phyloP scores from a whole-genome alignment of 768 basidiomycete genomes.

The Phylloporus sp. region DNA sequence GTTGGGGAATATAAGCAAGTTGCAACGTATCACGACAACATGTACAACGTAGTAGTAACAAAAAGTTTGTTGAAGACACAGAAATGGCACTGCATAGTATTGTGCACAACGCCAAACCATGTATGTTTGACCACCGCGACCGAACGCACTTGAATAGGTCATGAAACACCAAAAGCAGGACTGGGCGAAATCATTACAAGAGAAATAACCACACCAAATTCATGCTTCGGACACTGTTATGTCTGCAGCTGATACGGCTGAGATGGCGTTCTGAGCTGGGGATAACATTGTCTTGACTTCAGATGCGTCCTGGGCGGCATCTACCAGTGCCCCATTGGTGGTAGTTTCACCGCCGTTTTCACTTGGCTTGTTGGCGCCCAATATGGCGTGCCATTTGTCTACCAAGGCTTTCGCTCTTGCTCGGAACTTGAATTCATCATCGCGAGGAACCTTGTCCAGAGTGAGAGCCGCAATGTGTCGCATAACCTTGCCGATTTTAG shows the following conservation, averaged over 20 bases:
- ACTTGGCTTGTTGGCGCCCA: slow-evolving; percentile 31
- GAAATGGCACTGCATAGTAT: slow-evolving; percentile 22
- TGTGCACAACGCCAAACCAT: slow-evolving; percentile 18
- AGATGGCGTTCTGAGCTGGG: slow-evolving; percentile 26
- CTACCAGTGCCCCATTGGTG: slow-evolving; percentile 25
- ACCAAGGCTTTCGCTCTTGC: slow-evolving; percentile 46
- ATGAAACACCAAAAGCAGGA: slow-evolving; percentile 16
- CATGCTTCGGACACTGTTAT: slow-evolving; percentile 42
- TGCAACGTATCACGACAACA: slow-evolving; percentile 25
- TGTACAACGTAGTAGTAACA: slow-evolving; percentile 25
- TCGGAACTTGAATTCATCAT: slow-evolving; percentile 52
- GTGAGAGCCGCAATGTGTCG: slow-evolving; percentile 52
- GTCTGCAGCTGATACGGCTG: slow-evolving; percentile 34
- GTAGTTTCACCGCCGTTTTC: slow-evolving; percentile 29
- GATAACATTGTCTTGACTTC: slow-evolving; percentile 22
- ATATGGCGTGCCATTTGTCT: slow-evolving; percentile 41
- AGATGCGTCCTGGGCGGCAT: slow-evolving; percentile 12
- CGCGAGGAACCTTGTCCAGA: slow-evolving; percentile 42
- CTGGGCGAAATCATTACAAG: slow-evolving; percentile 7
- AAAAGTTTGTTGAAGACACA: slow-evolving; percentile 16
- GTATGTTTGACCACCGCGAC: slow-evolving; percentile 18
- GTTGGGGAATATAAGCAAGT: slow-evolving; percentile 24
- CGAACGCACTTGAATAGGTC: slow-evolving; percentile 6
- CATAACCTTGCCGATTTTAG: slow-evolving; percentile 60
- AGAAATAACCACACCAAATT: slow-evolving; percentile 8